Conservation (phyloP, 306 rosid species). For the Quercus berberidifolia region DNA sequence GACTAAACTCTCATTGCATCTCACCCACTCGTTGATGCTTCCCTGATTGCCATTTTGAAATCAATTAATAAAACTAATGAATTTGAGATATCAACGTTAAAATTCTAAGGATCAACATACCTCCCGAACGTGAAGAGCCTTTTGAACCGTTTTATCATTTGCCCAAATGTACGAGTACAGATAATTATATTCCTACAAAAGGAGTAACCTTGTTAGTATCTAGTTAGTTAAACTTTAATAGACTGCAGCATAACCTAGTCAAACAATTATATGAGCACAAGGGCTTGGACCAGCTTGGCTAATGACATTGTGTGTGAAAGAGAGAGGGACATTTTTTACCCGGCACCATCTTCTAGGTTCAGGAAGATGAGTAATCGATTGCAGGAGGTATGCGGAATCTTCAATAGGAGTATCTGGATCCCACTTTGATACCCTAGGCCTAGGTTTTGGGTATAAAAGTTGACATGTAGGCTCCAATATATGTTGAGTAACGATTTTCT, state of each 20-base stretch:
- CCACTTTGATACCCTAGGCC: neutral
- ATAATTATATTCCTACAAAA: neutral
- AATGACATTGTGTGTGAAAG: too few relatives aligned
- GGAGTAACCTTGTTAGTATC: neutral
- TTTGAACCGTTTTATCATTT: slow-evolving; percentile 10
- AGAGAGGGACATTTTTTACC: neutral
- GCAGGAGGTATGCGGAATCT: neutral
- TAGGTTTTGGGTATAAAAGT: neutral
- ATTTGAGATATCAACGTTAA: too few relatives aligned
- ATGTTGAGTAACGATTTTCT: neutral
- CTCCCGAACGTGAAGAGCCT: slow-evolving; percentile 19
- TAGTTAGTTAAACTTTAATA: neutral
- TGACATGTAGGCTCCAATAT: slow-evolving; percentile 22
- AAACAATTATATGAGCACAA: neutral
- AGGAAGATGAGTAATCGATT: neutral
- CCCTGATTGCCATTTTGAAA: slow-evolving; percentile 16
- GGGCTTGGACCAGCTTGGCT: too few relatives aligned
- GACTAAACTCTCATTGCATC: slow-evolving; percentile 16
- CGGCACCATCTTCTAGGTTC: neutral
- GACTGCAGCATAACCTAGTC: neutral
- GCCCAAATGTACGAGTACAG: slow-evolving; percentile 18
- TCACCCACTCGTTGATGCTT: slow-evolving; percentile 19
- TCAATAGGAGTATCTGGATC: neutral
- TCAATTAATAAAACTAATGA: neutral
- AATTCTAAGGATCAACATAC: neutral